Evolutionary conservation across 1,139 yeast genomes (phyloP), one percentile per base, ranked within the genome.

Genomic region (Taiozyma onychis): DNA sequence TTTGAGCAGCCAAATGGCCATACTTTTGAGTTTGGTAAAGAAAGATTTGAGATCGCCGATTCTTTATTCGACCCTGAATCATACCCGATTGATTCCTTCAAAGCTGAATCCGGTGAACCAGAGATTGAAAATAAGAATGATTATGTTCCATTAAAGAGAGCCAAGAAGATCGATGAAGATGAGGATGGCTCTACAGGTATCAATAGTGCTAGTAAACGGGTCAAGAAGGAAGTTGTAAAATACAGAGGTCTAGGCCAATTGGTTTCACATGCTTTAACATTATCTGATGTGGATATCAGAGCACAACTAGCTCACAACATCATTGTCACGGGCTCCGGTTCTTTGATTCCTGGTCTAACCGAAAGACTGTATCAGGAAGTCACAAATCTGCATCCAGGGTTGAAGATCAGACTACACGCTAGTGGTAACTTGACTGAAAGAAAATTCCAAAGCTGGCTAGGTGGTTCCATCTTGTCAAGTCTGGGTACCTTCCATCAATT

Each of bases 401-500:
- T 91, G 58, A 93, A 93, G 67, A 84, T 93, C 48, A 76, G 98
- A 63, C 78, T 93, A 45, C 88, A 90, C 61, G 88, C 97, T 1
- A 83, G 88, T 5, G 98, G 99, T 39, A 88, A 88, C 65, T 70
- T 87, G 2, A 77, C 78, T 47, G 99, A 93, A 68, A 78, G 98
- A 62, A 81, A 83, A 57, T 88, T 81, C 65, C 90, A 95, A 56
- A 77, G 95, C 8, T 93, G 99, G 98, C 80, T 93, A 50, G 99
- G 99, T 43, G 98, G 97, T 8, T 85, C 95, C 57, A 95, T 93
- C 41, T 74, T 93, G 52, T 85, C 97, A 4, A 86, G 96, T 50
- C 75, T 93, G 62, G 99, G 99, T 28, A 90, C 97, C 2, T 93
- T 93, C 75, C 99, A 93, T 67, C 99, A 93, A 69, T 74, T 88